phyloP scores from a whole-genome alignment of 345 rosid species.

The Citrus reticulata region DNA sequence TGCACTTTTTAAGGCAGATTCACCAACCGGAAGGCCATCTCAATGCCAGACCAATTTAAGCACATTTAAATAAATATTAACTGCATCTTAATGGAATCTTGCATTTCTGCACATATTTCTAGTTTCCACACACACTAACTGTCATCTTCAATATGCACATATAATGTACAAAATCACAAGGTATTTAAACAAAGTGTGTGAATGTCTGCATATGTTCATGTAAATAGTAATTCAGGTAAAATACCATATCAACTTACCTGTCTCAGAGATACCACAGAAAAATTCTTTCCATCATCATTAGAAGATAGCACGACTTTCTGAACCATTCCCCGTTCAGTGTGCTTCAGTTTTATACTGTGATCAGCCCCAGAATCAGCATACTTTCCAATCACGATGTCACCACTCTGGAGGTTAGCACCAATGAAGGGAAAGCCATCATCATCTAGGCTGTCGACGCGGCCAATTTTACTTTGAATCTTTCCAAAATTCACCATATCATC shows the following conservation, averaged over 20 bases:
- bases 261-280: constrained; percentile 78
- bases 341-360: constrained; percentile 84
- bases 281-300: constrained; percentile 94
- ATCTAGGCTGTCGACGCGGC: constrained; percentile 85
- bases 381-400: constrained; percentile 86
- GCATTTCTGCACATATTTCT: not conserved
- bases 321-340: constrained; percentile 90
- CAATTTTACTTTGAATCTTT: constrained; percentile 63
- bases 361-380: constrained; percentile 82
- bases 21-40: not conserved
- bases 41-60: not conserved
- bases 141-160: not conserved
- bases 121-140: not conserved
- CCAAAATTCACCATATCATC: constrained; percentile 71
- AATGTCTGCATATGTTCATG: not conserved
- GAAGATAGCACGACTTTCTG: constrained; percentile 89
- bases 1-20: not conserved
- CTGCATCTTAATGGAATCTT: not conserved
- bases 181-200: not conserved
- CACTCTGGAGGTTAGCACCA: constrained; percentile 81
- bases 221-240: not conserved
- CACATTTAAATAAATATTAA: not conserved
- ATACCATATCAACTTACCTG: constrained; percentile 43
- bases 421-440: constrained; percentile 88
- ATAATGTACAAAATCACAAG: not conserved